Evolutionary conservation across 2,329 filamentous ascomycete species (phyloP), one percentile per base, ranked within the genome.

Genomic region (Hypoxylon sp.): DNA sequence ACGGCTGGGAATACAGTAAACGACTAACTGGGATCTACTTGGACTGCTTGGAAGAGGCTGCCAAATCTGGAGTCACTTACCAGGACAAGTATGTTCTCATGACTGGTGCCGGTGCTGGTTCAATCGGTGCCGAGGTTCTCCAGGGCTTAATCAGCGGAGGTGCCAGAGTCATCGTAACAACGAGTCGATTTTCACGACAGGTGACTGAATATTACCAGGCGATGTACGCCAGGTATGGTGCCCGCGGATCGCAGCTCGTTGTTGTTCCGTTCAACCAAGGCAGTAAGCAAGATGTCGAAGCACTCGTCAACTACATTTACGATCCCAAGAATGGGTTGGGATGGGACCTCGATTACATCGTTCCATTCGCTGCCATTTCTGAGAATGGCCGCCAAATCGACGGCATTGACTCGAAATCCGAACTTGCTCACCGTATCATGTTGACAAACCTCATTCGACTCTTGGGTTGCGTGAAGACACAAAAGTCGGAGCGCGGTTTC

Each of bases 1-100:
- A 97, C 77, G 95, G 95, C 68, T 99, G 96, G 96, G 94, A 98
- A 78, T 99, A 98, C 86, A 98, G 94, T 89, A 99, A 98, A 88
- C 98, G 97, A 85, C 88, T 99, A 64, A 98, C 96, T 24, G 92
- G 93, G 63, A 82, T 94, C 74, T 99, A 99, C 80, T 89, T 99
- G 35, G 94, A 98, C 79, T 94, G 94, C 70, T 83, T 99, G 33
- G 94, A 97, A 83, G 89, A 94, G 70, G 94, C 94, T 72, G 96
- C 96, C 72, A 92, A 90, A 76, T 86, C 89, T 62, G 96, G 96
- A 80, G 90, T 99, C 66, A 96, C 91, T 51, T 99, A 97, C 85
- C 89, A 94, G 79, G 94, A 92, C 83, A 98, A 98, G 86, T 93
- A 98, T 78, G 95, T 92, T 52, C 88, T 99, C 73, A 99, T 99